Evolutionary conservation across 1,139 yeast genomes (phyloP), one percentile per base, ranked within the genome.

Genomic region (Blastobotrys malaysiensis): DNA sequence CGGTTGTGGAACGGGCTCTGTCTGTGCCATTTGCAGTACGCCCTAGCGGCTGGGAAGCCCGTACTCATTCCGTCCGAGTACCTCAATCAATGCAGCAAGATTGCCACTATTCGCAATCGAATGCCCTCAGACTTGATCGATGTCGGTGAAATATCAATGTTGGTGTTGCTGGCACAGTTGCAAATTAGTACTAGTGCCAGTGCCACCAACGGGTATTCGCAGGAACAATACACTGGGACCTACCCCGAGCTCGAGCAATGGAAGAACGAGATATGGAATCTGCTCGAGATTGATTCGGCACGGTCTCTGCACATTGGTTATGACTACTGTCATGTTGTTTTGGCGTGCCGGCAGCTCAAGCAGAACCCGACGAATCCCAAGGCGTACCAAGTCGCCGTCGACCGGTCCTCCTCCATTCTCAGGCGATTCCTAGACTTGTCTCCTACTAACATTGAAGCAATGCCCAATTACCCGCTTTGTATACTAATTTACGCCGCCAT

Each of bases 401-500:
- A 72, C 16, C 70, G 74, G 55, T 72, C 81, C 1, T 71, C 76
- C 55, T 69, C 75, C 5, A 69, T 79, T 16, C 61, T 80, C 27
- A 69, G 72, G 14, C 72, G 73, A 21, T 73, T 79, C 56, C 61
- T 79, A n/a, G 65, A 70, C 22, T 63, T 79, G 14, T 74, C 79
- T 1, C 69, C 76, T 2, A 66, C 74, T 0, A 63, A 76, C 24
- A 74, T 80, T 1, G 75, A 75, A 59, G 83, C 82, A 0, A 76
- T 82, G 26, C 83, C 84, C 1, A 72, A 74, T 2, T 73, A 76
- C 51, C 73, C 80, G 3, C 65, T 79, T 52, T 74, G 77, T 58
- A 79, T 79, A 56, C 70, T 80, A 26, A 78, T 79, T 6, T 80
- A 78, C 61, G 77, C 81, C 0, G 78, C 81, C 61, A 62, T 79